Percentiles rank a stretch among this genome's conserved stretches.
These are phyloP conservation scores for Phytophthora cactorum DNA, from an alignment of 352 stramenopile species.

Conservation along the genomic window DNA sequence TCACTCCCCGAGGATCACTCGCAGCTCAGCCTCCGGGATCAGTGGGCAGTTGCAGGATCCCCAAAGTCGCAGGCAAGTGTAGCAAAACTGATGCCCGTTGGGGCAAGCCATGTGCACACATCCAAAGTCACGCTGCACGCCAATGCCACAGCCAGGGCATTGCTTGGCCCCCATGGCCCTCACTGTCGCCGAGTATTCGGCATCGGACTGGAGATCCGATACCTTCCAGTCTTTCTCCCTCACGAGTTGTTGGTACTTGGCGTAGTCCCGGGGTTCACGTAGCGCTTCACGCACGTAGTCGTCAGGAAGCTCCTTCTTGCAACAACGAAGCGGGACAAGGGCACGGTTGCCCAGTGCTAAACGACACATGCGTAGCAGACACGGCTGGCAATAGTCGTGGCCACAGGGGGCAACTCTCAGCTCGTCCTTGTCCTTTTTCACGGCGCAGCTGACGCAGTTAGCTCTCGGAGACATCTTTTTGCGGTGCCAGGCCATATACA, in stretches of 20 bases:
- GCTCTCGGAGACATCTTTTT: conserved; percentile 1
- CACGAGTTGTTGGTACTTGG: conserved; percentile 55
- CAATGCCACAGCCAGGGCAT: conserved; percentile 76
- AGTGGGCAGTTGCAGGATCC: conserved; percentile 58
- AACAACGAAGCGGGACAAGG: conserved; percentile 75
- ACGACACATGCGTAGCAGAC: conserved; percentile 64
- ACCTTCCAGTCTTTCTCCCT: conserved; percentile 61
- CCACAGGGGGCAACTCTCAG: conserved; percentile 57
- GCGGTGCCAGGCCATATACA: conserved; percentile 25
- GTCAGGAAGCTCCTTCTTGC: conserved; percentile 66
- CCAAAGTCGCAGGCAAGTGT: conserved; percentile 65
- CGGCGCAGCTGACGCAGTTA: conserved; percentile 54
- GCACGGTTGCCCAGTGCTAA: conserved; percentile 63
- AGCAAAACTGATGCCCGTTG: conserved; percentile 82
- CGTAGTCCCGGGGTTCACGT: conserved; percentile 30
- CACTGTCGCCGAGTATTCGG: conserved; percentile 63
- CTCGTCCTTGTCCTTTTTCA: conserved; percentile 17
- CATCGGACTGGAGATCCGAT: conserved; percentile 66
- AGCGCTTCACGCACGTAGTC: conserved; percentile 65
- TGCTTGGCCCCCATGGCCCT: conserved; percentile 61
- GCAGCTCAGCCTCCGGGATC: conserved; percentile 63
- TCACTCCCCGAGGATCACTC: conserved; percentile 60
- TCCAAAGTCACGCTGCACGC: conserved; percentile 73
- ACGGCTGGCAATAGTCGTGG: conserved; percentile 64
- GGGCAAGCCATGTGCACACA: conserved; percentile 83